These are phyloP conservation scores for Akanthomyces dipterigenus DNA, from an alignment of 2,329 filamentous ascomycete genomes.

Conservation along the genomic window DNA sequence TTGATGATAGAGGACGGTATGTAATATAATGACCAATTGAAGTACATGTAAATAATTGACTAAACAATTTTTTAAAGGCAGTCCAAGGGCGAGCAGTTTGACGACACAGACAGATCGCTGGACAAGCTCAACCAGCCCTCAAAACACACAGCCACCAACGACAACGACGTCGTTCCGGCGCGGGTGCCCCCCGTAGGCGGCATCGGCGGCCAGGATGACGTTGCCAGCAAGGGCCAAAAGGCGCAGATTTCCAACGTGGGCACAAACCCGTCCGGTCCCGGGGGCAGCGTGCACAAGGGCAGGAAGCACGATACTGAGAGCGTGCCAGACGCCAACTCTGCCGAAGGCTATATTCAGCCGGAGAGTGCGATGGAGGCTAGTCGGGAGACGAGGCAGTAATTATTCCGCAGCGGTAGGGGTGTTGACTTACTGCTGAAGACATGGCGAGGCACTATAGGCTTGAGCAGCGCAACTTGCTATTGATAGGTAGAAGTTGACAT, in stretches of 20 bases:
- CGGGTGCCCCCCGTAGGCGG: slow-evolving; percentile 19
- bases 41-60: background rate
- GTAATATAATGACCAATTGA: slow-evolving; percentile 10
- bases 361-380: slow-evolving; percentile 33
- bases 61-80: slow-evolving; percentile 26
- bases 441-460: background rate
- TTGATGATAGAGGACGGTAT: slow-evolving; percentile 40
- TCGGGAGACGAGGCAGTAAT: slow-evolving; percentile 16
- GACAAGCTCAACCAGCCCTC: slow-evolving; percentile 28
- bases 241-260: slow-evolving; percentile 34
- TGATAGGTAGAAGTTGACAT: too few species aligned
- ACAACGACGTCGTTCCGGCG: slow-evolving; percentile 28
- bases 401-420: too few species aligned
- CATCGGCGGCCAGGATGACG: slow-evolving; percentile 20
- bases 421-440: background rate
- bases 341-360: slow-evolving; percentile 35
- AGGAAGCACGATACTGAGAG: slow-evolving; percentile 33
- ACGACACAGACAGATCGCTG: slow-evolving; percentile 36
- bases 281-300: slow-evolving; percentile 34
- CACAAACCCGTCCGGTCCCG: slow-evolving; percentile 26
- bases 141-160: slow-evolving; percentile 24
- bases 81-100: slow-evolving; percentile 37
- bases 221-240: slow-evolving; percentile 28
- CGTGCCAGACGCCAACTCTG: slow-evolving; percentile 36
- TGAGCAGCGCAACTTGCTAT: too few species aligned